phyloP scores from a whole-genome alignment of 768 basidiomycete genomes.

The Mycena capillaripes region DNA sequence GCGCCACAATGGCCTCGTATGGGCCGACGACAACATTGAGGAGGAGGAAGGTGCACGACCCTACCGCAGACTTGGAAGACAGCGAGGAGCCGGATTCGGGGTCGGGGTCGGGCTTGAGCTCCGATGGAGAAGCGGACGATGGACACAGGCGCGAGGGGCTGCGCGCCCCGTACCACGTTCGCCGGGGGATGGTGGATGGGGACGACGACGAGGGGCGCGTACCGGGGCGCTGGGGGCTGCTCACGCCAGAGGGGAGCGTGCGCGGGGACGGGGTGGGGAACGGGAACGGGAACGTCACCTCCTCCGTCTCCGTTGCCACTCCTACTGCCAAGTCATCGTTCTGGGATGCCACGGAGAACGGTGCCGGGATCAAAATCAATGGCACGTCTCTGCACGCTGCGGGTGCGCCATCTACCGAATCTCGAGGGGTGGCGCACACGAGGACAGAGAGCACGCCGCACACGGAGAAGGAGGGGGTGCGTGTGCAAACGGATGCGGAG shows the following conservation, averaged over 20 bases:
- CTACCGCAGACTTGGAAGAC: not conserved
- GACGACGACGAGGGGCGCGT: conserved; percentile 9
- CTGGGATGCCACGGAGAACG: too few relatives aligned
- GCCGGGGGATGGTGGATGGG: not conserved
- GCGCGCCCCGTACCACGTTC: not conserved
- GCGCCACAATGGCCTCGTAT: too few relatives aligned
- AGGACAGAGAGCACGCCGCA: too few relatives aligned
- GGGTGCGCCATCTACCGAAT: too few relatives aligned
- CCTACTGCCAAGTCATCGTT: too few relatives aligned
- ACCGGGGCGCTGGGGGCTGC: conserved; percentile 28
- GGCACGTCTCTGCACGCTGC: too few relatives aligned
- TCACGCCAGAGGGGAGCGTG: conserved; percentile 35
- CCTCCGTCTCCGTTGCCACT: too few relatives aligned
- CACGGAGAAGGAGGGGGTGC: not conserved
- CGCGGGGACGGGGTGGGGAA: not conserved
- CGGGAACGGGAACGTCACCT: too few relatives aligned
- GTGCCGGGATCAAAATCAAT: too few relatives aligned
- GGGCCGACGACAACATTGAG: not conserved
- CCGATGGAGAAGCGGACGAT: not conserved
- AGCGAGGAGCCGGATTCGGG: too few relatives aligned
- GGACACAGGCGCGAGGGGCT: not conserved
- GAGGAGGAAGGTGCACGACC: not conserved
- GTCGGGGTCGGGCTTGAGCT: too few relatives aligned
- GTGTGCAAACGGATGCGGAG: not conserved
- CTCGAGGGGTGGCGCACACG: too few relatives aligned